These are phyloP conservation scores for Fonsecaea multimorphosa DNA, from an alignment of 2,329 filamentous ascomycete species.

Conservation along the genomic window DNA sequence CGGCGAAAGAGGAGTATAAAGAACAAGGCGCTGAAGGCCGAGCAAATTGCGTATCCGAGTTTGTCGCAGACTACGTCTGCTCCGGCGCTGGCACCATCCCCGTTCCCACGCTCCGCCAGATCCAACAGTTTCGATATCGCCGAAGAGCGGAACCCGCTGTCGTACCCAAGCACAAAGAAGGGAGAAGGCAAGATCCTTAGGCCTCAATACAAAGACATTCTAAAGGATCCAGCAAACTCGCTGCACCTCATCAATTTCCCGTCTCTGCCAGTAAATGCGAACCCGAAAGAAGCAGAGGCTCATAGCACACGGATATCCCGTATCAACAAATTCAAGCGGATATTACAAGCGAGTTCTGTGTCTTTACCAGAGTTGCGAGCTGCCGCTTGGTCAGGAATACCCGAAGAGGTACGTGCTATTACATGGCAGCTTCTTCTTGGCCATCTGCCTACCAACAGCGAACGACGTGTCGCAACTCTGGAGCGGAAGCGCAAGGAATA, in stretches of 20 bases:
- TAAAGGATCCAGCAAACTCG: constrained; percentile 87
- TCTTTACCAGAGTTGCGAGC: constrained; percentile 81
- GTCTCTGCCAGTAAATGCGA: constrained; percentile 72
- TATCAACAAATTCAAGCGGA: constrained; percentile 98
- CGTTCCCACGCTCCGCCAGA: constrained; percentile 53
- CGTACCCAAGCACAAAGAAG: constrained; percentile 87
- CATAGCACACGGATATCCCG: constrained; percentile 86
- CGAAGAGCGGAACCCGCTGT: constrained; percentile 80
- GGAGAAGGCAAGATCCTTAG: constrained; percentile 92
- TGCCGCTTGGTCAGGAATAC: constrained; percentile 91
- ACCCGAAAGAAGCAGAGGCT: constrained; percentile 81
- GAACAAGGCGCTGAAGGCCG: constrained; percentile 40
- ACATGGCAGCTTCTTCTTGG: constrained; percentile 97
- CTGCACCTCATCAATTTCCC: constrained; percentile 93
- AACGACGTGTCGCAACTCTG: constrained; percentile 84
- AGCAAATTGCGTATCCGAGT: constrained; percentile 28
- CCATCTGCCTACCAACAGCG: constrained; percentile 95
- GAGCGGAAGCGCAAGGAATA: constrained; percentile 97
- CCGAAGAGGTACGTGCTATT: constrained; percentile 94
- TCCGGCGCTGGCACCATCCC: constrained; percentile 29
- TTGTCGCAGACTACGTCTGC: constrained; percentile 31
- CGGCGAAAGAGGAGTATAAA: constrained; percentile 68
- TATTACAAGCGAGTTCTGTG: constrained; percentile 90
- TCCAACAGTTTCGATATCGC: constrained; percentile 94
- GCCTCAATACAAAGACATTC: constrained; percentile 96